Percentiles rank a stretch among this genome's conserved stretches.
Conservation (phyloP, 192 early-diverging fungal species). For the Coemansia sp. region DNA sequence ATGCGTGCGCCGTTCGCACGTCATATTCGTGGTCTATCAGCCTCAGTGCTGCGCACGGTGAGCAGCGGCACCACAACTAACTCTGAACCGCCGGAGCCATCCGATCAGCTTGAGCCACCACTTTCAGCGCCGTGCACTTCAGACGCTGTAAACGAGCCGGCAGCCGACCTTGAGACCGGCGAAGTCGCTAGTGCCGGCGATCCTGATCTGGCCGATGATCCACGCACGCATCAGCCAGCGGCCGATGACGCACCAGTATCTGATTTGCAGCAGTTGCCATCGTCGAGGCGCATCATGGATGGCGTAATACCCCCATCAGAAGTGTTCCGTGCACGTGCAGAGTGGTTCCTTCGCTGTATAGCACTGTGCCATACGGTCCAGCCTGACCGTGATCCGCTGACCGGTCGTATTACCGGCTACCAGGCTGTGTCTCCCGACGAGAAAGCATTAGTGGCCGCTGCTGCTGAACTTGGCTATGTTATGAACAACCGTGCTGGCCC, state of each 20-base stretch:
- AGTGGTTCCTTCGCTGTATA: slow-evolving; percentile 72
- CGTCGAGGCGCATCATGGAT: slow-evolving; percentile 32
- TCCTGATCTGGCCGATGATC: slow-evolving; percentile 30
- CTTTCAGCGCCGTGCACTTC: not conserved
- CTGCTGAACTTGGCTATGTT: slow-evolving; percentile 70
- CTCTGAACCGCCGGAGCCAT: not conserved
- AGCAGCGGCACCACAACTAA: not conserved
- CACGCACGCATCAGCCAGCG: slow-evolving; percentile 24
- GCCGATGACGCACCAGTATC: slow-evolving; percentile 42
- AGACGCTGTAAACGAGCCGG: not conserved
- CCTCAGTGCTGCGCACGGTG: slow-evolving; percentile 15
- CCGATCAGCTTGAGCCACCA: too few species aligned
- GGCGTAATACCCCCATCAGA: slow-evolving; percentile 28
- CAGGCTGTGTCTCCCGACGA: slow-evolving; percentile 83
- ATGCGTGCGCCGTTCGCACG: slow-evolving; percentile 1
- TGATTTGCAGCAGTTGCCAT: slow-evolving; percentile 34
- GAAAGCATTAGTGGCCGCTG: slow-evolving; percentile 76
- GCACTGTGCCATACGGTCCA: slow-evolving; percentile 81
- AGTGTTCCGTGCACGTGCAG: slow-evolving; percentile 42
- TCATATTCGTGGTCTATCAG: slow-evolving; percentile 35
- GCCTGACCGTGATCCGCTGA: slow-evolving; percentile 64
- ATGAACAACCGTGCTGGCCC: slow-evolving; percentile 59
- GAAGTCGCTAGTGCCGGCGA: slow-evolving; percentile 7
- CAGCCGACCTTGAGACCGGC: not conserved
- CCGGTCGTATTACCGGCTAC: slow-evolving; percentile 64